Evolutionary conservation across 225 moss, liverwort and hornwort genomes (phyloP).

Genomic region (Physcomitrellopsis africana): DNA sequence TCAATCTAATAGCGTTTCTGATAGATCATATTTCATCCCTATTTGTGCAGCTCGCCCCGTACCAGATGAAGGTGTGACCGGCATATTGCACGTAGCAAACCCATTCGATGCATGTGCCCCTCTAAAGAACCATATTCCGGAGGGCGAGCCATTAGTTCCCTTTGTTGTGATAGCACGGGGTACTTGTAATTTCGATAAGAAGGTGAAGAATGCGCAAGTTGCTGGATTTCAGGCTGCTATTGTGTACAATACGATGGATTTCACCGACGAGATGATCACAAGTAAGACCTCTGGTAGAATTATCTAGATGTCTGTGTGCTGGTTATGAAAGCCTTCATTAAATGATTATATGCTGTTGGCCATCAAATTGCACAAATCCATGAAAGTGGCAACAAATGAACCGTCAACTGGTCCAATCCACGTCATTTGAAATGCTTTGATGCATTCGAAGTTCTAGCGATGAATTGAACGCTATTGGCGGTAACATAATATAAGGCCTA

Average conservation of each 20-base stretch:
- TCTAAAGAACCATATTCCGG: slow-evolving; percentile 55
- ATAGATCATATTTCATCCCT: background rate
- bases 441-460: too few species aligned
- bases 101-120: slow-evolving; percentile 76
- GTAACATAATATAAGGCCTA: background rate
- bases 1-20: background rate
- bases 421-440: too few species aligned
- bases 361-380: background rate
- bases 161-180: slow-evolving; percentile 85
- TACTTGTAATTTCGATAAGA: slow-evolving; percentile 85
- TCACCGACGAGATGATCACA: slow-evolving; percentile 77
- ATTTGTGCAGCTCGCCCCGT: slow-evolving; percentile 66
- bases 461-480: too few species aligned
- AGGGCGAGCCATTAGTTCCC: slow-evolving; percentile 50
- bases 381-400: too few species aligned
- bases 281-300: slow-evolving; percentile 56
- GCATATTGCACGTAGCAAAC: slow-evolving; percentile 67
- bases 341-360: slow-evolving; percentile 5
- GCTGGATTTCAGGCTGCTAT: slow-evolving; percentile 92
- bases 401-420: too few species aligned
- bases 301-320: slow-evolving; percentile 12
- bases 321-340: slow-evolving; percentile 3
- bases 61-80: slow-evolving; percentile 76
- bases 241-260: slow-evolving; percentile 86
- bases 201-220: slow-evolving; percentile 90